These are phyloP conservation scores for Septoria linicola DNA, from an alignment of 2,329 filamentous ascomycete genomes.

Conservation along the genomic window DNA sequence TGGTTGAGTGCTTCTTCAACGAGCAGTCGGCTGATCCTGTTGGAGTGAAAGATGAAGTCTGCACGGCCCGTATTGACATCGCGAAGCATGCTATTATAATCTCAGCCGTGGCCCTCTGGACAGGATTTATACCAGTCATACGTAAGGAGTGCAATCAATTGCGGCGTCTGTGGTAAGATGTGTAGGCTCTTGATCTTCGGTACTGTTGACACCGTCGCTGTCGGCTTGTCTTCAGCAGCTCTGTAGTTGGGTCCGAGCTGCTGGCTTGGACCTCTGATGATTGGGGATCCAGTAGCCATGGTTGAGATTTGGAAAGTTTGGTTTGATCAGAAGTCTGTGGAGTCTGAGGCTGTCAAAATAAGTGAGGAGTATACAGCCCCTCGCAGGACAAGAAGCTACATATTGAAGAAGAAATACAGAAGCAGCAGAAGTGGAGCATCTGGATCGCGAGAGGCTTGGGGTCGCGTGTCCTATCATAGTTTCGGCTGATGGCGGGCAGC, in stretches of 20 bases:
- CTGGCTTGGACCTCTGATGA: slow-evolving; percentile 49
- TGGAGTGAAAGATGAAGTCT: slow-evolving; percentile 99
- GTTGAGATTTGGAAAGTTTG: slow-evolving; percentile 12
- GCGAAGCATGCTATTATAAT: slow-evolving; percentile 77
- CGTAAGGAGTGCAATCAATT: slow-evolving; percentile 96
- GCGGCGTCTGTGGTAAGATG: slow-evolving; percentile 86
- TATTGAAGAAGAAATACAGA: no score
- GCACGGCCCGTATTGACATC: slow-evolving; percentile 85
- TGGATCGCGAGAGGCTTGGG: not conserved
- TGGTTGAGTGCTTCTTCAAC: slow-evolving; percentile 98
- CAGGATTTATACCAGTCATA: slow-evolving; percentile 56
- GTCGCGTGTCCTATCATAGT: no score
- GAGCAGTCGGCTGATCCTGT: slow-evolving; percentile 92
- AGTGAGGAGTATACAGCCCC: not conserved
- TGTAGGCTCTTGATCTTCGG: slow-evolving; percentile 84
- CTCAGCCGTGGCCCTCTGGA: not conserved
- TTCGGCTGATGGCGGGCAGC: not conserved
- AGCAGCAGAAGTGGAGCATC: no score
- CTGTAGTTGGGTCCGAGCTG: slow-evolving; percentile 79
- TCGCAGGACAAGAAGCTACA: no score
- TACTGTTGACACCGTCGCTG: slow-evolving; percentile 73
- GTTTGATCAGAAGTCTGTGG: not conserved
- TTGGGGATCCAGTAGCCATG: slow-evolving; percentile 21
- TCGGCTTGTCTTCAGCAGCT: slow-evolving; percentile 68
- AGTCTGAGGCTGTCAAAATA: not conserved